Percentiles rank a stretch among this genome's conserved stretches.
phyloP scores from a whole-genome alignment of 176 grass and related monocot genomes.

The Oryza australiensis region DNA sequence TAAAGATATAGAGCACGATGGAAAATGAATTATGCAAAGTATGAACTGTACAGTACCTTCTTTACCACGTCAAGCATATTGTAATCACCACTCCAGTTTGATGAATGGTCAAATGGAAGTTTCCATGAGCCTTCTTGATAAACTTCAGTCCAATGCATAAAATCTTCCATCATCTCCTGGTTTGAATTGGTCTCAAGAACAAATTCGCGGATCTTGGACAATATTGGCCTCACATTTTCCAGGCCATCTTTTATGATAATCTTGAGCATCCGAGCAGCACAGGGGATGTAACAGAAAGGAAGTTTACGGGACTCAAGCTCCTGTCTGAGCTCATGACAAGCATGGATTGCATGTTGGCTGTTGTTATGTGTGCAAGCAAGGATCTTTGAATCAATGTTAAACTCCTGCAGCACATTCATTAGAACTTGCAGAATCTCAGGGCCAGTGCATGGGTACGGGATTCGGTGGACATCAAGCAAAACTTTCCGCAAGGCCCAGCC shows the following conservation, averaged over 20 bases:
- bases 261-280: conserved; percentile 71
- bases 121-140: conserved; percentile 90
- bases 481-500: conserved; percentile 69
- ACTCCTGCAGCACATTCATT: conserved; percentile 52
- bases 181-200: conserved; percentile 63
- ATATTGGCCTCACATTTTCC: conserved; percentile 57
- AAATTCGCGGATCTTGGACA: conserved; percentile 86
- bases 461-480: conserved; percentile 77
- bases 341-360: conserved; percentile 60
- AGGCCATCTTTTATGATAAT: conserved; percentile 72
- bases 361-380: conserved; percentile 88
- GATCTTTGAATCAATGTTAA: conserved; percentile 65
- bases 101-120: conserved; percentile 72
- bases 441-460: conserved; percentile 63
- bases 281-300: conserved; percentile 84
- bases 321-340: conserved; percentile 57
- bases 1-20: conserved; percentile 1
- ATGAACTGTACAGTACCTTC: conserved; percentile 54
- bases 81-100: conserved; percentile 76
- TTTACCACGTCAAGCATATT: conserved; percentile 79
- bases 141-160: conserved; percentile 72
- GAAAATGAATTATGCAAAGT: conserved; percentile 22
- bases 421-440: conserved; percentile 62
- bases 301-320: conserved; percentile 63
- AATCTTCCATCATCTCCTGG: conserved; percentile 66